These are phyloP conservation scores for Trichoderma brevicompactum DNA, from an alignment of 2,329 filamentous ascomycete genomes.

Conservation along the genomic window DNA sequence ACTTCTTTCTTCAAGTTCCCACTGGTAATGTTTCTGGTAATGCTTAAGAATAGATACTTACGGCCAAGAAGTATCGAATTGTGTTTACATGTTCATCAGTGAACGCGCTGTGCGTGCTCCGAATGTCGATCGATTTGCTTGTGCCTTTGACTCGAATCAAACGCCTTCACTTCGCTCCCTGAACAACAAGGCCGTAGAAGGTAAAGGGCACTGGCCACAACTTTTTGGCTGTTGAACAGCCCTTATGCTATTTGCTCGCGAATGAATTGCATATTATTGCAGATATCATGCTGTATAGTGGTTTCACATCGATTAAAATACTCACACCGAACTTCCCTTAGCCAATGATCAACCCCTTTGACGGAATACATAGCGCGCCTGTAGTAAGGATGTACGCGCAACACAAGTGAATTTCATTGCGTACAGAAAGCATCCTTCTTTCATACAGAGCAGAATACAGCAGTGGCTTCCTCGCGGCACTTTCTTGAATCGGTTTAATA, in stretches of 20 bases:
- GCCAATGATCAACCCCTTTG: constrained; percentile 3
- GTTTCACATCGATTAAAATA: constrained; percentile 11
- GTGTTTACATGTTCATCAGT: too few relatives aligned
- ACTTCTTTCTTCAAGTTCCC: background rate
- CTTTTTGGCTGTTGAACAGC: background rate
- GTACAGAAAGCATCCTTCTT: constrained; percentile 20
- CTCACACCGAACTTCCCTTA: constrained; percentile 2
- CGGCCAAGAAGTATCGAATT: too few relatives aligned
- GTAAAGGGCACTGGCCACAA: too few relatives aligned
- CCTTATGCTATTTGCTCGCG: background rate
- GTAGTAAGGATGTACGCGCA: constrained; percentile 5
- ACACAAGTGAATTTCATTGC: constrained; percentile 11
- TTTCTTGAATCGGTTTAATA: constrained; percentile 24
- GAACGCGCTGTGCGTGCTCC: too few relatives aligned
- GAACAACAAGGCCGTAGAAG: background rate
- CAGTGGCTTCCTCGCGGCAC: constrained; percentile 20
- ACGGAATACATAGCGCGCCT: constrained; percentile 4
- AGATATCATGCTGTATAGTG: background rate
- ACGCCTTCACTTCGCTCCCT: too few relatives aligned
- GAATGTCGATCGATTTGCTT: too few relatives aligned
- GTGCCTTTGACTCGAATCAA: too few relatives aligned
- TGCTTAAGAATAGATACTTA: too few relatives aligned
- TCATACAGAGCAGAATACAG: background rate
- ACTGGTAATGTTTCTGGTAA: too few relatives aligned
- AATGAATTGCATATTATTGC: background rate